Evolutionary conservation across 2,329 filamentous ascomycete species (phyloP).

Genomic region (Colletotrichum camelliae): DNA sequence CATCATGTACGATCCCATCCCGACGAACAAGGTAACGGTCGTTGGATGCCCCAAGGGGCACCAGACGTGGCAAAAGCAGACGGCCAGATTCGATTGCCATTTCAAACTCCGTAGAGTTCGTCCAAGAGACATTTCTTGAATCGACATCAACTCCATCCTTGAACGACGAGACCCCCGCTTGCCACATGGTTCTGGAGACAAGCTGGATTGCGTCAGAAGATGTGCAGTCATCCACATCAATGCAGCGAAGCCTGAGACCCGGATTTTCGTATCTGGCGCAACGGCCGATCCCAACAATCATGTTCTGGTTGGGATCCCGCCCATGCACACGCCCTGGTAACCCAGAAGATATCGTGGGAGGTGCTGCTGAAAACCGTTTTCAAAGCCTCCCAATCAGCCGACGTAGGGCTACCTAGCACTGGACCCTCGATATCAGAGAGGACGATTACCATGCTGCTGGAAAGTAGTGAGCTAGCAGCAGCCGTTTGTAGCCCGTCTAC

Average conservation of each 20-base stretch:
- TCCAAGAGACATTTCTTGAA: neutral
- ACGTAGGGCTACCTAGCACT: constrained; percentile 35
- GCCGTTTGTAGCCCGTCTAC: neutral
- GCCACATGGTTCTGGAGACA: neutral
- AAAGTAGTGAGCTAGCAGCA: neutral
- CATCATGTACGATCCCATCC: neutral
- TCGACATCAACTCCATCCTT: neutral
- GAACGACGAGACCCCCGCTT: neutral
- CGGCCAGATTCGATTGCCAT: neutral
- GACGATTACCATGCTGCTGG: neutral
- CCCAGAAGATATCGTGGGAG: constrained; percentile 24
- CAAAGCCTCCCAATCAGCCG: constrained; percentile 28
- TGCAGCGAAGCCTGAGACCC: neutral
- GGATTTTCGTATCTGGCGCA: neutral
- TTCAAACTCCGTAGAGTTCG: neutral
- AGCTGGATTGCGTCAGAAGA: neutral
- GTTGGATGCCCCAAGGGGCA: neutral
- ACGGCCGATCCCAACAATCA: constrained; percentile 12
- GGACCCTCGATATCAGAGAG: constrained; percentile 13
- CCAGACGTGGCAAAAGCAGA: neutral
- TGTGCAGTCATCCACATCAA: neutral
- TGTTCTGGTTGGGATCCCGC: constrained; percentile 22
- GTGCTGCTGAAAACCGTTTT: constrained; percentile 17
- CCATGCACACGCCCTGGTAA: constrained; percentile 19
- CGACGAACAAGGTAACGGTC: neutral